Percentiles rank a stretch among this genome's conserved stretches.
These are phyloP conservation scores for Mimosa bimucronata DNA, from an alignment of 306 rosid species.

Conservation along the genomic window DNA sequence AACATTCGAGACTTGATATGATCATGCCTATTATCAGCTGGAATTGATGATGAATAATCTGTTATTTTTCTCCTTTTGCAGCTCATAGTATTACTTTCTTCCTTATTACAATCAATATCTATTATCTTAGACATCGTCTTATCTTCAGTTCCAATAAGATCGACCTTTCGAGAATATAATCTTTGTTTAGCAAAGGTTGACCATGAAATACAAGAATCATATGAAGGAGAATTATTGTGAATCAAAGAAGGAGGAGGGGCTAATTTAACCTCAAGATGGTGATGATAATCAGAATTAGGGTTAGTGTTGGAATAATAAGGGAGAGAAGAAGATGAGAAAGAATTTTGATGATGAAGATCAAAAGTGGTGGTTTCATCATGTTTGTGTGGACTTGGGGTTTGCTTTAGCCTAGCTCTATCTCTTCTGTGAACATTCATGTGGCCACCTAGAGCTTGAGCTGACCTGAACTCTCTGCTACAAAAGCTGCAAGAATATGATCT, in stretches of 20 bases:
- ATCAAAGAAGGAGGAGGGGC: neutral
- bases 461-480: slow-evolving; percentile 79
- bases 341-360: slow-evolving; percentile 21
- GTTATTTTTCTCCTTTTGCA: slow-evolving; percentile 62
- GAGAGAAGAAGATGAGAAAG: slow-evolving; percentile 45
- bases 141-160: slow-evolving; percentile 29
- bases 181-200: slow-evolving; percentile 44
- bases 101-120: neutral
- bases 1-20: slow-evolving; percentile 17
- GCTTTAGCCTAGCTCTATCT: slow-evolving; percentile 78
- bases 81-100: slow-evolving; percentile 29
- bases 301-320: slow-evolving; percentile 53
- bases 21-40: slow-evolving; percentile 12
- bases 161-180: slow-evolving; percentile 8
- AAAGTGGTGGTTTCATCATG: slow-evolving; percentile 21
- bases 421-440: slow-evolving; percentile 93
- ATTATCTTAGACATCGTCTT: neutral
- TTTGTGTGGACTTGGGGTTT: slow-evolving; percentile 50
- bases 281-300: slow-evolving; percentile 53
- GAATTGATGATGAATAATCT: slow-evolving; percentile 40
- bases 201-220: slow-evolving; percentile 11
- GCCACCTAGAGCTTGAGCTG: slow-evolving; percentile 91
- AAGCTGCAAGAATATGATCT: slow-evolving; percentile 84
- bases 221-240: slow-evolving; percentile 2
- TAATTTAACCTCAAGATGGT: slow-evolving; percentile 23